Percentiles rank a stretch among this genome's conserved stretches.
phyloP scores from a whole-genome alignment of 176 grass and related monocot species.

The Triticum monococcum region DNA sequence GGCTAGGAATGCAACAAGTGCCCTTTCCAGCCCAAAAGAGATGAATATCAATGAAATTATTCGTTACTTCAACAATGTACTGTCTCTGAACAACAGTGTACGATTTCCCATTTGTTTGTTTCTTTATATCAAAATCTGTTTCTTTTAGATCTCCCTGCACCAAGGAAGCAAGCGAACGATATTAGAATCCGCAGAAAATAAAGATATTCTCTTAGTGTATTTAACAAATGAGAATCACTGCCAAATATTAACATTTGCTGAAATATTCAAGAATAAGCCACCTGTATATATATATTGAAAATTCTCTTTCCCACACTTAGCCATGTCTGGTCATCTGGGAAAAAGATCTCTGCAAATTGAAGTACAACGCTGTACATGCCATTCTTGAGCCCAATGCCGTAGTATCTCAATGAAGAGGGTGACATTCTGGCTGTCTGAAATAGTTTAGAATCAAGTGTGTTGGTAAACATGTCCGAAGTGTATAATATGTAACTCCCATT shows the following conservation, averaged over 20 bases:
- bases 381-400: too few species aligned
- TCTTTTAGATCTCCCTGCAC: constrained; percentile 29
- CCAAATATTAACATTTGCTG: not conserved
- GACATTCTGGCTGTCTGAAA: too few species aligned
- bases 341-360: constrained; percentile 48
- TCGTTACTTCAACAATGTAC: constrained; percentile 15
- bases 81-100: constrained; percentile 24
- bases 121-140: constrained; percentile 60
- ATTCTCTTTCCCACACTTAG: too few species aligned
- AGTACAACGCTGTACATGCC: constrained; percentile 40
- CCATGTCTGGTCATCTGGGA: too few species aligned
- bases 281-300: too few species aligned
- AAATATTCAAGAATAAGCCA: not conserved
- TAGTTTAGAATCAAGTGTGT: too few species aligned
- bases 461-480: too few species aligned
- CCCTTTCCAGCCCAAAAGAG: too few species aligned
- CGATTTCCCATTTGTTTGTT: constrained; percentile 33
- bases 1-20: too few species aligned
- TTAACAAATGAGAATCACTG: not conserved
- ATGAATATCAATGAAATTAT: too few species aligned
- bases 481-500: too few species aligned
- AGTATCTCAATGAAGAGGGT: too few species aligned
- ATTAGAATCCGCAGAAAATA: not conserved
- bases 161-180: not conserved
- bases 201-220: not conserved